Base-by-base conservation (phyloP, 805 yeast genomes). In the Candida sithepensis region DNA sequence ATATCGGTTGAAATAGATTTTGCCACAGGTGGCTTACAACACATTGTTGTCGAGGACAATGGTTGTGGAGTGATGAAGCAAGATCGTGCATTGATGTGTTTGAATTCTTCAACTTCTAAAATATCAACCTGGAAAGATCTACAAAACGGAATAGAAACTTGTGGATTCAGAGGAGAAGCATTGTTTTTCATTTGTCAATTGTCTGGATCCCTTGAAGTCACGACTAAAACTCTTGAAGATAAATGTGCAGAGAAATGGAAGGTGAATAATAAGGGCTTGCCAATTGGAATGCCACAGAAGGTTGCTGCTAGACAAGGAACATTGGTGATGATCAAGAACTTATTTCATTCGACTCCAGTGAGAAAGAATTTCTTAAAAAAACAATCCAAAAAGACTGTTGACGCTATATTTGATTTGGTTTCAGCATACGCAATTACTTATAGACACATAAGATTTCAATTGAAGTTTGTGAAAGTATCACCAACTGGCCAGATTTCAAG, bases 141-240 rank as follows among this genome's bases (percentile, higher is more conserved):
- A 8, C 47, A 55, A 3, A 39, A 36, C 14, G 60, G 60, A 2
- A 44, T 69, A 4, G 22, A 47, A 1, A 64, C 78, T 0, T 62
- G 72, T 44, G 82, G 83, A 0, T 77, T 73, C 50, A 63, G 79
- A 57, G 84, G 82, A 7, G 77, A 75, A 49, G 79, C 81, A 0
- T 56, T 79, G 7, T 66, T 65, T 53, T 62, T 66, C 38, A 55
- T 78, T 20, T 61, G 69, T 22, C 67, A 55, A 40, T 48, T 67
- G 21, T 56, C 62, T 18, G 65, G 66, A 1, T 42, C 60, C 0
- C 42, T 71, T 51, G 60, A 61, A 37, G 57, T 73, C 0, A 53
- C 54, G 9, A 63, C 73, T 0, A 66, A 58, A 45, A 63, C 69
- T 2, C 16, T 39, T 4, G 39, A 45, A 0, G 75, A 71, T n/a